A percentile compares a stretch with the other conserved stretches of the same genome.
Evolutionary conservation across 1,284 basidiomycete genomes (phyloP).

Genomic region (Boletus mariae): DNA sequence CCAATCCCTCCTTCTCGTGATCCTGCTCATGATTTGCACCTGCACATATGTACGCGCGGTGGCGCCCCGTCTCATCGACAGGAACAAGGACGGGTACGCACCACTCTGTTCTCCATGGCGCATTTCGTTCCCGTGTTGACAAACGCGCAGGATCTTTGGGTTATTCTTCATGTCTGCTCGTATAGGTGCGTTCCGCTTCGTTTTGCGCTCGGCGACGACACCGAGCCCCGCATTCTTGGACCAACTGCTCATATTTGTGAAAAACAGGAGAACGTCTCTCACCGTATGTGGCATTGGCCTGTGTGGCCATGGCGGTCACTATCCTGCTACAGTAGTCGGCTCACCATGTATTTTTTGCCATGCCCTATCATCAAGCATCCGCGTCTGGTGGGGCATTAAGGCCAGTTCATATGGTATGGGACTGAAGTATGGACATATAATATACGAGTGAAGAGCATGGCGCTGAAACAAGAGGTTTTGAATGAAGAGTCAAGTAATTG

Average conservation of each 20-base stretch:
- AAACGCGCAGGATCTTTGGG: conserved; percentile 68
- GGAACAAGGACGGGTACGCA: conserved; percentile 88
- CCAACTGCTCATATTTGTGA: background rate
- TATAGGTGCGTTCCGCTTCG: conserved; percentile 60
- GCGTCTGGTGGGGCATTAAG: background rate
- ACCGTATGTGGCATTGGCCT: conserved; percentile 79
- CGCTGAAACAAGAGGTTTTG: background rate
- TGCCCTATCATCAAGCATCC: background rate
- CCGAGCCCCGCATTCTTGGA: background rate
- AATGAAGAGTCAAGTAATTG: background rate
- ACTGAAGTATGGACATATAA: background rate
- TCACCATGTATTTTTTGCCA: background rate
- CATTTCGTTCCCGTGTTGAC: background rate
- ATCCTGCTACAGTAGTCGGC: conserved; percentile 44
- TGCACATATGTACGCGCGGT: conserved; percentile 94
- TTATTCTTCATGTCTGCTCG: conserved; percentile 92
- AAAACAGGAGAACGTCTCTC: conserved; percentile 72
- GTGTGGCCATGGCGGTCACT: conserved; percentile 74
- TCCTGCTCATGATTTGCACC: conserved; percentile 93
- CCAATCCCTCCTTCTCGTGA: conserved; percentile 89
- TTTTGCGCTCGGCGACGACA: background rate
- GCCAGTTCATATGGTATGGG: background rate
- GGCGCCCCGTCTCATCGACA: conserved; percentile 85
- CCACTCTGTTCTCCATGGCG: background rate
- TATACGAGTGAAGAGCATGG: background rate